Percentiles rank a stretch among this genome's conserved stretches.
Conservation (phyloP, 176 grass and related monocot species). For the Puya raimondii region DNA sequence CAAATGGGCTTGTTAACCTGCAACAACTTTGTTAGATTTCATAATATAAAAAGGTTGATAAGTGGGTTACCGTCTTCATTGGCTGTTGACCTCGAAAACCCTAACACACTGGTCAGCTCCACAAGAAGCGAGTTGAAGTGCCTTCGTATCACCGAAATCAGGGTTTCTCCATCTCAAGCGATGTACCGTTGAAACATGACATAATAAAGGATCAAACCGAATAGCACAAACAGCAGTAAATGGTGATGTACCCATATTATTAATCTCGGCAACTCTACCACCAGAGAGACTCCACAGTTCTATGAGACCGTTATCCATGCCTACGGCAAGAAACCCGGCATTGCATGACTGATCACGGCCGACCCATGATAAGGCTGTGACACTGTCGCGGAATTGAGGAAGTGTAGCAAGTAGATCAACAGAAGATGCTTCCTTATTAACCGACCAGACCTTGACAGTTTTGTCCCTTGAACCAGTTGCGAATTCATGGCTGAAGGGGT, state of each 20-base stretch:
- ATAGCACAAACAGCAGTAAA: constrained; percentile 37
- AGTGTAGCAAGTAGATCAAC: constrained; percentile 55
- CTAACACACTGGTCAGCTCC: constrained; percentile 88
- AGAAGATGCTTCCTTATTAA: constrained; percentile 44
- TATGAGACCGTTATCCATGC: constrained; percentile 86
- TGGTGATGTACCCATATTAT: constrained; percentile 5
- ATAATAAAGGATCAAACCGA: constrained; percentile 53
- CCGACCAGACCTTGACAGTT: constrained; percentile 82
- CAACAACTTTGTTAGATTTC: too few species aligned
- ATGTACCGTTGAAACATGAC: constrained; percentile 73
- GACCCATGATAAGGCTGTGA: constrained; percentile 84
- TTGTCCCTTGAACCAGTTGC: constrained; percentile 96
- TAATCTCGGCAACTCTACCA: constrained; percentile 10
- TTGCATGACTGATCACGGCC: constrained; percentile 39
- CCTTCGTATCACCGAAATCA: constrained; percentile 24
- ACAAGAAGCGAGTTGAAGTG: constrained; percentile 63
- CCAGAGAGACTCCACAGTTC: constrained; percentile 73
- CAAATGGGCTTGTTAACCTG: too few species aligned
- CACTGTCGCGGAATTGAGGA: constrained; percentile 78
- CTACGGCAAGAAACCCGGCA: constrained; percentile 56
- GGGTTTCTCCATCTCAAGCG: constrained; percentile 52
- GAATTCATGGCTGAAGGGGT: constrained; percentile 73
- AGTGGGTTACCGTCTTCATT: background rate
- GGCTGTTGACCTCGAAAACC: constrained; percentile 45
- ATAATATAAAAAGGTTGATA: too few species aligned